Base-by-base conservation (phyloP, 2,329 filamentous ascomycete species). In the Penicillium janthinellum region DNA sequence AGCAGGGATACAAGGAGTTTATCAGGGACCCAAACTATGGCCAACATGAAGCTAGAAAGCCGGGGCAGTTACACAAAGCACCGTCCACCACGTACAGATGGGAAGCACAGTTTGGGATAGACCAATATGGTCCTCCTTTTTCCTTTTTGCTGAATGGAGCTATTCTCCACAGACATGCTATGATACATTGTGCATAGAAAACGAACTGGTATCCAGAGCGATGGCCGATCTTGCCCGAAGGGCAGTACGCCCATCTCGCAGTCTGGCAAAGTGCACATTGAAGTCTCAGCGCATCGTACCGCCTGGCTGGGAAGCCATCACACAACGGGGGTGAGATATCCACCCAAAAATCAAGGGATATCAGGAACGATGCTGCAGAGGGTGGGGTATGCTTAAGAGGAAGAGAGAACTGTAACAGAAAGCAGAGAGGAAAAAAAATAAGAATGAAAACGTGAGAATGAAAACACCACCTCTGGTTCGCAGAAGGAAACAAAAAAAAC, bases 281-380 rank as follows among this genome's bases (percentile, higher is more conserved):
- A 50, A 31, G 44, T 52, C 56, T 56, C 54, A 15, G 44, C 54
- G 39, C 56, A 50, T 62, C 39, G 45, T 44, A 35, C 47, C 56
- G 52, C 42, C 45, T 59, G 45, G 42, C 56, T 51, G 28, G 15
- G 41, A 54, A 52, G 55, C 56, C 49, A 58, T 45, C 56, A 52
- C 56, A 58, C 44, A 22, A 54, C 45, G 50, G 35, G 44, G 25
- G 54, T 56, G 31, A 54, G 57, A 60, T 63, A 62, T 54, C 60
- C 56, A 49, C 53, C 47, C 54, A 63, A 56, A 56, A 58, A 56
- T 25, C 31, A 53, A 55, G 60, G 64, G 38, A 61, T 63, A 66
- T 55, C 63, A 62, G 38, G 56, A 67, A 64, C 56, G 59, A 67
- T 64, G 65, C 65, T 66, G 60, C 44, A 60, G 57, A 62, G 60